Evolutionary conservation across 352 stramenopile genomes (phyloP).

Genomic region (Pythium insidiosum): DNA sequence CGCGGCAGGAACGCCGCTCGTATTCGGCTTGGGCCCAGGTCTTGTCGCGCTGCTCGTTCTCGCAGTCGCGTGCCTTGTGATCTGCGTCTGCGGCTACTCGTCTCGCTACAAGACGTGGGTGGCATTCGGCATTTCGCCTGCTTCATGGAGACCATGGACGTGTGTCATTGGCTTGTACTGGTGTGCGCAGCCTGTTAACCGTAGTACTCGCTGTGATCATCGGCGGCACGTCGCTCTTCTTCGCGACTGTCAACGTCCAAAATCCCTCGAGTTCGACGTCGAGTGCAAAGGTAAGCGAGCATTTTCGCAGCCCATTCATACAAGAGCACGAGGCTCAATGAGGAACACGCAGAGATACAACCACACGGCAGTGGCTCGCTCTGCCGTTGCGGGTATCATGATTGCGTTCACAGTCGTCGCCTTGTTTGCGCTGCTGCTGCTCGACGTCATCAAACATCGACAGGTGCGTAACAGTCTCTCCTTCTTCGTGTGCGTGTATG

Average conservation of each 20-base stretch:
- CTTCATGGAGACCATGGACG: too few species aligned
- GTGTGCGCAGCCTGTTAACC: constrained; percentile 17
- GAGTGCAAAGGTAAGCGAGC: background rate
- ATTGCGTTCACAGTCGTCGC: constrained; percentile 29
- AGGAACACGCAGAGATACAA: constrained; percentile 36
- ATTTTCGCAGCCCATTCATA: background rate
- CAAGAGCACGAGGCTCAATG: too few species aligned
- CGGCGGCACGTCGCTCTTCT: constrained; percentile 24
- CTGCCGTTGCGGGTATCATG: constrained; percentile 22
- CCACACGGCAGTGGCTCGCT: constrained; percentile 22
- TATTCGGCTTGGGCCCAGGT: constrained; percentile 22
- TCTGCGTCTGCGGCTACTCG: constrained; percentile 25
- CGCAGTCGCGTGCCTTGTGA: constrained; percentile 15
- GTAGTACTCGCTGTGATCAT: constrained; percentile 16
- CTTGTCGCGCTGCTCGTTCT: constrained; percentile 31
- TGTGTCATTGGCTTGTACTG: too few species aligned
- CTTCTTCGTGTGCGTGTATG: too few species aligned
- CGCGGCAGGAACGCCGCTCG: constrained; percentile 3
- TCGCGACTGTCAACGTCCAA: constrained; percentile 26
- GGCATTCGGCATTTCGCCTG: too few species aligned
- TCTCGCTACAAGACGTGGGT: constrained; percentile 10
- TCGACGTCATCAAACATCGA: constrained; percentile 20
- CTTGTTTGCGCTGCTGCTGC: constrained; percentile 24
- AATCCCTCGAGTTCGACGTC: background rate
- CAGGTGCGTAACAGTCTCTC: constrained; percentile 28